Evolutionary conservation across 2,329 filamentous ascomycete genomes (phyloP).

Genomic region (Fusarium subtropicale): DNA sequence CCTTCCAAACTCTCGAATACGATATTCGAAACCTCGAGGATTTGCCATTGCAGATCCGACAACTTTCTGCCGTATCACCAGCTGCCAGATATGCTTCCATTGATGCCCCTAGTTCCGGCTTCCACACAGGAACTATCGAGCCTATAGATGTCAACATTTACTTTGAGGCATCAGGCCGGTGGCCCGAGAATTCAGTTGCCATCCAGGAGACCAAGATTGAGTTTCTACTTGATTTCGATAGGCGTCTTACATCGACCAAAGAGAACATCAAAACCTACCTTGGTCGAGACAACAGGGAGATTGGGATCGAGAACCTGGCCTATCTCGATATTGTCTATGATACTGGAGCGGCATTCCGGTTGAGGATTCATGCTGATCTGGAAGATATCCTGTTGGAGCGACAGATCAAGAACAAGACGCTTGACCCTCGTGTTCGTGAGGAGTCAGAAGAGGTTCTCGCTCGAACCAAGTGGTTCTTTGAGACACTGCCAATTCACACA

Average conservation of each 20-base stretch:
- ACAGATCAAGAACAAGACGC: slow-evolving; percentile 78
- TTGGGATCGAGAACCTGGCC: slow-evolving; percentile 78
- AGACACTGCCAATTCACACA: slow-evolving; percentile 80
- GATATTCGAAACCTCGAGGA: slow-evolving; percentile 82
- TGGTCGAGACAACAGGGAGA: slow-evolving; percentile 81
- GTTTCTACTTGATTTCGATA: slow-evolving; percentile 81
- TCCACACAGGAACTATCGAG: slow-evolving; percentile 57
- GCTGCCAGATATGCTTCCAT: slow-evolving; percentile 80
- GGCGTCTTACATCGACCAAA: slow-evolving; percentile 72
- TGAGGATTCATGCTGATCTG: slow-evolving; percentile 89
- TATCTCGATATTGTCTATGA: slow-evolving; percentile 86
- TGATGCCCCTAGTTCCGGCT: slow-evolving; percentile 54
- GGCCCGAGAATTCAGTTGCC: slow-evolving; percentile 90
- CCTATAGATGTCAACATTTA: slow-evolving; percentile 86
- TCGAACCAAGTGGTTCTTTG: slow-evolving; percentile 76
- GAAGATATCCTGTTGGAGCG: slow-evolving; percentile 84
- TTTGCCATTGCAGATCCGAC: slow-evolving; percentile 87
- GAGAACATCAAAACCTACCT: slow-evolving; percentile 73
- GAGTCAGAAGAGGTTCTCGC: slow-evolving; percentile 77
- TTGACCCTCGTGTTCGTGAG: slow-evolving; percentile 74
- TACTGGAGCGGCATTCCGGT: slow-evolving; percentile 78
- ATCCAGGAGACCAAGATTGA: slow-evolving; percentile 96
- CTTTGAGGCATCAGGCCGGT: slow-evolving; percentile 92
- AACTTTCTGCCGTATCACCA: slow-evolving; percentile 78
- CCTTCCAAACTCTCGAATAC: slow-evolving; percentile 80